A percentile compares a stretch with the other conserved stretches of the same genome.
These are phyloP conservation scores for Geotrichum ghanense DNA, from an alignment of 805 yeast species.

Conservation along the genomic window DNA sequence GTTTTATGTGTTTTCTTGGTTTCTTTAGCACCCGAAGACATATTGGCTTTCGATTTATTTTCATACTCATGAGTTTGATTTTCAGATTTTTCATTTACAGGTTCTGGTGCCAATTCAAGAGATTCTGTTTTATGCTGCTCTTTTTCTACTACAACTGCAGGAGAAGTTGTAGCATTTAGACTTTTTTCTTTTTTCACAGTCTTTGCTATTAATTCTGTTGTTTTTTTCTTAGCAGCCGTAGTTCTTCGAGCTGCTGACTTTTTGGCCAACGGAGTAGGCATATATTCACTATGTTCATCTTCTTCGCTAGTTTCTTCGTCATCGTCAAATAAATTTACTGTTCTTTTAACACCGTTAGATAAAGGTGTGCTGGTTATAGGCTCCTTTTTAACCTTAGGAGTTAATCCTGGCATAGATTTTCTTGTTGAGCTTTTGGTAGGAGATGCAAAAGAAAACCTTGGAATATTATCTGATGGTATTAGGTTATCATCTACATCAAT, in stretches of 20 bases:
- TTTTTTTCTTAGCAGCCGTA: constrained; percentile 2
- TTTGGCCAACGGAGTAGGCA: not conserved
- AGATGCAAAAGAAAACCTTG: not conserved
- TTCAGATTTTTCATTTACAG: no score
- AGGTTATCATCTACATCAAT: no score
- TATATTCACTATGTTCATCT: constrained; percentile 1
- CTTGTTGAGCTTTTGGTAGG: not conserved
- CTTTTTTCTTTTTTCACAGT: constrained; percentile 1
- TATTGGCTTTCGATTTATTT: no score
- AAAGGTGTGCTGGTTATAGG: not conserved
- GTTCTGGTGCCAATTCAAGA: no score
- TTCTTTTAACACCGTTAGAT: not conserved
- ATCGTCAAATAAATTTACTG: not conserved
- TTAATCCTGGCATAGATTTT: not conserved
- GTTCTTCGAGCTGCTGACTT: constrained; percentile 1
- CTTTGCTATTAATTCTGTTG: not conserved
- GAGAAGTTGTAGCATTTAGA: constrained; percentile 1
- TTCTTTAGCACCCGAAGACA: no score
- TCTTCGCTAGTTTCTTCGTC: not conserved
- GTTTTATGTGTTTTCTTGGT: no score
- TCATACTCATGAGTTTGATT: no score
- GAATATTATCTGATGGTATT: no score
- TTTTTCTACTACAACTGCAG: no score
- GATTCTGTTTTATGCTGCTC: no score
- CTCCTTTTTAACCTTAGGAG: not conserved